Base-by-base conservation (phyloP, 2,329 filamentous ascomycete species). In the Seiridium unicorne region DNA sequence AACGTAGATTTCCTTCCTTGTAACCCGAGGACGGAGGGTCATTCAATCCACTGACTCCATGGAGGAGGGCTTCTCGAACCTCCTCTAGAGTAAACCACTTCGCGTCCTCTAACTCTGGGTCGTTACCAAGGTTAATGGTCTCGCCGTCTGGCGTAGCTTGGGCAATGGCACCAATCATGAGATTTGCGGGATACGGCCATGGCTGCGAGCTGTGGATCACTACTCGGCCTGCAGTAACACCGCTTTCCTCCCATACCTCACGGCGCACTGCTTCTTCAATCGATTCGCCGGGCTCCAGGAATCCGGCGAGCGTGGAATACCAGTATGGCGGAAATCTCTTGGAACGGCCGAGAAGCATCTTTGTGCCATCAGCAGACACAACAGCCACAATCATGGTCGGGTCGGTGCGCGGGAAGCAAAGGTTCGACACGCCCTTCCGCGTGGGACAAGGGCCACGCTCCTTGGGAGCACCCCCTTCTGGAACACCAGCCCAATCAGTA, bases 301-400 rank as follows among this genome's bases (percentile, higher is more conserved):
- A 96, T 0, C 92, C 92, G 2, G 91, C 91, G 9, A 99, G 86
- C 0, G 93, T 96, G 68, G 87, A 92, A 80, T 94, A 97, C 91
- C 90, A 97, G 73, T 90, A 73, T 1, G 85, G 81, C 1, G 95
- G 95, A 84, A 89, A 99, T 57, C 91, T 85, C 76, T 90, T 91
- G 70, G 91, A 87, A 11, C 95, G 88, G 44, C 95, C 95, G 0
- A 99, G 88, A 6, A 99, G 85, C 44, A 97, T 78, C 62, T 87
- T 86, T 65, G 88, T 84, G 55, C 90, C 90, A 67, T 96, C 91
- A 55, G 88, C 82, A 57, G 90, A 96, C 38, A 98, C 85, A 9
- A 97, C 89, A 0, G 93, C 94, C 77, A 96, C 93, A 76, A 99
- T 99, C 73, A 98, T 93, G 35, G 92, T 96, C 1, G 93, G 93